These are phyloP conservation scores for Kwoniella shandongensis DNA, from an alignment of 768 basidiomycete genomes.

Conservation along the genomic window DNA sequence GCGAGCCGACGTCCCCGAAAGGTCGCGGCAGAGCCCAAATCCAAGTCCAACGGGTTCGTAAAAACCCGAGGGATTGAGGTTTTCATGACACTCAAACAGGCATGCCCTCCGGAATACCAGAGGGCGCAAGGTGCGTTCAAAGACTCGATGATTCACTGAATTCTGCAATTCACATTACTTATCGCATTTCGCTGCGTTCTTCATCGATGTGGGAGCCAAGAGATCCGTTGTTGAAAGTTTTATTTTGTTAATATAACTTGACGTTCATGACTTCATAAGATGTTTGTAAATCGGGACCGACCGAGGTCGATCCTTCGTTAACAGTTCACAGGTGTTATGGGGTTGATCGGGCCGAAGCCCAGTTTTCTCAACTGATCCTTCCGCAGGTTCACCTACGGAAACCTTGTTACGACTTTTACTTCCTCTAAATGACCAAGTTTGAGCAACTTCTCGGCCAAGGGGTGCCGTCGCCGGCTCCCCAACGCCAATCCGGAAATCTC, in stretches of 20 bases:
- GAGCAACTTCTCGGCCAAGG: constrained; percentile 64
- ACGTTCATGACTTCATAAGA: constrained; percentile 39
- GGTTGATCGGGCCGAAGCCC: constrained; percentile 47
- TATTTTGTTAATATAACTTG: constrained; percentile 48
- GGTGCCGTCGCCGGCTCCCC: constrained; percentile 61
- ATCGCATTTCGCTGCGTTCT: constrained; percentile 77
- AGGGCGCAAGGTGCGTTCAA: constrained; percentile 77
- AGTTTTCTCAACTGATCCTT: constrained; percentile 63
- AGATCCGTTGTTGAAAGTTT: constrained; percentile 67
- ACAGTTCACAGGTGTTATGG: constrained; percentile 59
- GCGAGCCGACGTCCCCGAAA: constrained; percentile 42
- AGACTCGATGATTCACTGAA: constrained; percentile 79
- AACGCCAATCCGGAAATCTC: constrained; percentile 78
- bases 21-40: constrained; percentile 39
- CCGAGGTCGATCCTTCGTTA: constrained; percentile 4
- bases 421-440: constrained; percentile 82
- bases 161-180: constrained; percentile 81
- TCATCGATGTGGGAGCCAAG: constrained; percentile 78
- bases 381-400: constrained; percentile 79
- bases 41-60: constrained; percentile 24
- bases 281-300: constrained; percentile 26
- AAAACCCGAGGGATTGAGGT: constrained; percentile 40
- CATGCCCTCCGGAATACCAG: constrained; percentile 69
- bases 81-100: constrained; percentile 66
- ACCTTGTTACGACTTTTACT: constrained; percentile 81